Evolutionary conservation across 2,329 filamentous ascomycete genomes (phyloP).

Genomic region (Diaporthe nobilis): DNA sequence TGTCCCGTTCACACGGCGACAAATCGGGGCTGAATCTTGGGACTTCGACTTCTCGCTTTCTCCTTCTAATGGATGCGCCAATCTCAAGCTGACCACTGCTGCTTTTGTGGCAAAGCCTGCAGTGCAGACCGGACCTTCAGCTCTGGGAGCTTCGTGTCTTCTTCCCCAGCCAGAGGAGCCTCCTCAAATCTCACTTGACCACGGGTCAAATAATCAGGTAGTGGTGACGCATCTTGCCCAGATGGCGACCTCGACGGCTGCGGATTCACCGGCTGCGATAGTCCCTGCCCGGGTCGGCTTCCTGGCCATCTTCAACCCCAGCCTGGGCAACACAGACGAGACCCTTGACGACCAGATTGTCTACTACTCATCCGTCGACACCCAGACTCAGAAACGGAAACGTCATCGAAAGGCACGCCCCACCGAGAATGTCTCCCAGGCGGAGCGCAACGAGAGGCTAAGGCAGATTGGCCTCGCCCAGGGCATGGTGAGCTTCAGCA

Average conservation of each 20-base stretch:
- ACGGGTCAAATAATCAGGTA: neutral
- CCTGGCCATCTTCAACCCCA: constrained; percentile 95
- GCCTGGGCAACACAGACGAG: constrained; percentile 73
- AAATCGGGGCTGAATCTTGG: neutral
- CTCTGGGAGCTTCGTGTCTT: neutral
- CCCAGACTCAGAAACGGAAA: constrained; percentile 56
- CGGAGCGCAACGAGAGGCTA: constrained; percentile 87
- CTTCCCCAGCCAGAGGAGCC: neutral
- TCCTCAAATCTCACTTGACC: neutral
- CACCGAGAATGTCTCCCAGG: constrained; percentile 63
- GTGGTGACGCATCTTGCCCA: neutral
- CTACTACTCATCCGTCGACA: constrained; percentile 83
- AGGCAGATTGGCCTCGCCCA: constrained; percentile 96
- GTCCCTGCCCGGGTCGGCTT: constrained; percentile 90
- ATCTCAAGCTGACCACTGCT: neutral
- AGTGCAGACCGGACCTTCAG: constrained; percentile 27
- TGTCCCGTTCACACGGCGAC: neutral
- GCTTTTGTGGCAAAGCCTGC: constrained; percentile 19
- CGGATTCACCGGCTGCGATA: constrained; percentile 50
- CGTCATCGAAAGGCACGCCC: constrained; percentile 58
- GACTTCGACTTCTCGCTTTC: neutral
- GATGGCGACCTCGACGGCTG: constrained; percentile 25
- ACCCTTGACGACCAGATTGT: constrained; percentile 86
- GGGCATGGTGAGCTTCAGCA: constrained; percentile 94
- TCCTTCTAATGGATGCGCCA: neutral